These are phyloP conservation scores for Phytophthora citricola DNA, from an alignment of 352 stramenopile genomes.

Conservation along the genomic window DNA sequence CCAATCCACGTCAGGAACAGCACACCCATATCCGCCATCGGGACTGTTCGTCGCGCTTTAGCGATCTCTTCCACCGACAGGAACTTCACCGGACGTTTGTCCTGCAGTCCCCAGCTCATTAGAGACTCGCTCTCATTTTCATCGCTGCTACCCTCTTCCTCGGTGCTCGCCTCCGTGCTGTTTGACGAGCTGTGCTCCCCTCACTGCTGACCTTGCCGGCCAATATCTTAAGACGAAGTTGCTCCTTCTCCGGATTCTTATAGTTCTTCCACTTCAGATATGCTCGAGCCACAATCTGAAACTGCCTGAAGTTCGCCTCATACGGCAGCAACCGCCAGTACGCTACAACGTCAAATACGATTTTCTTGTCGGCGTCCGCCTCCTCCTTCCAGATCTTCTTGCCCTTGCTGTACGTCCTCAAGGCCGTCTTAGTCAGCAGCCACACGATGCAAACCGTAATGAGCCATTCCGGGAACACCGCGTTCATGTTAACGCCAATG, in stretches of 20 bases:
- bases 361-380: conserved; percentile 50
- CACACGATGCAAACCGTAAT: conserved; percentile 82
- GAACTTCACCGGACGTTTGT: conserved; percentile 35
- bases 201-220: conserved; percentile 34
- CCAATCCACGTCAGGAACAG: conserved; percentile 82
- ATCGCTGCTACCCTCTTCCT: conserved; percentile 51
- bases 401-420: conserved; percentile 74
- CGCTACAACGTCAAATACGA: conserved; percentile 52
- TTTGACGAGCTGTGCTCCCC: conserved; percentile 30
- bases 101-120: conserved; percentile 54
- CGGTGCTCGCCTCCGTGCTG: conserved; percentile 43
- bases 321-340: conserved; percentile 77
- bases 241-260: conserved; percentile 45
- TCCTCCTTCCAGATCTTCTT: conserved; percentile 79
- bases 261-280: conserved; percentile 82
- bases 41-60: conserved; percentile 57
- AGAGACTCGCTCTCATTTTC: conserved; percentile 66
- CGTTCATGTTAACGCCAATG: conserved; percentile 88
- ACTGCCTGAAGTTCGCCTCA: conserved; percentile 77
- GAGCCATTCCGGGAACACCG: conserved; percentile 84
- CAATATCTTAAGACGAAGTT: conserved; percentile 47
- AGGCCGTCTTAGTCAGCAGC: conserved; percentile 73
- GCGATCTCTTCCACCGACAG: conserved; percentile 62
- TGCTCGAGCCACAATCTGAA: conserved; percentile 62
- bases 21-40: conserved; percentile 66